Conservation (phyloP, 2,329 filamentous ascomycete species). For the Arthrinium phaeospermum region DNA sequence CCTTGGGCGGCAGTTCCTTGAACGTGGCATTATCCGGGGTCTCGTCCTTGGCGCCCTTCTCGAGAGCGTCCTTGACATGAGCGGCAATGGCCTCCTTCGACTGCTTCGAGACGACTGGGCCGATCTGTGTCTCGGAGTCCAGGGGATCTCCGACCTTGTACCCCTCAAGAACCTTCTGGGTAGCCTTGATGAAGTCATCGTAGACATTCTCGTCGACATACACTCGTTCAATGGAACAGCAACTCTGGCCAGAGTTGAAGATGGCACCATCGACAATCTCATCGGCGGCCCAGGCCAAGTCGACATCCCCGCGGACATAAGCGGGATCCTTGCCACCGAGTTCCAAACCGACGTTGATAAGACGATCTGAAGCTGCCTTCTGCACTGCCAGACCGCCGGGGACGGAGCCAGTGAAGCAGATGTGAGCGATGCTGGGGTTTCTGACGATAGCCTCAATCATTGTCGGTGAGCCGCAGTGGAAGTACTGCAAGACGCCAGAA, state of each 20-base stretch:
- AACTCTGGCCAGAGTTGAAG: conserved; percentile 98
- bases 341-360: conserved; percentile 87
- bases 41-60: conserved; percentile 81
- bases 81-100: conserved; percentile 77
- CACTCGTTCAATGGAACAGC: conserved; percentile 89
- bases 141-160: conserved; percentile 91
- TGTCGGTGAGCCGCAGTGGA: conserved; percentile 82
- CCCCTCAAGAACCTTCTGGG: conserved; percentile 78
- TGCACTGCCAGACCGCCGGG: conserved; percentile 87
- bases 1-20: conserved; percentile 71
- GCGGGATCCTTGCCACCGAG: conserved; percentile 95
- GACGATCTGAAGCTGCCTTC: conserved; percentile 79
- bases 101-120: conserved; percentile 84
- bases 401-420: conserved; percentile 95
- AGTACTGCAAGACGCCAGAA: conserved; percentile 84
- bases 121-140: conserved; percentile 79
- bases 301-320: conserved; percentile 85
- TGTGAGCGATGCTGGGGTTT: conserved; percentile 75
- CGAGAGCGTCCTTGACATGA: conserved; percentile 82
- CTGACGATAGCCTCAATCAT: conserved; percentile 81
- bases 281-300: conserved; percentile 87
- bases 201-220: conserved; percentile 89
- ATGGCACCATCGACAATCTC: conserved; percentile 96
- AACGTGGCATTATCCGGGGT: conserved; percentile 86
- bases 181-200: conserved; percentile 78